Evolutionary conservation across 2,329 filamentous ascomycete species (phyloP).

Genomic region (Xylaria sp.): DNA sequence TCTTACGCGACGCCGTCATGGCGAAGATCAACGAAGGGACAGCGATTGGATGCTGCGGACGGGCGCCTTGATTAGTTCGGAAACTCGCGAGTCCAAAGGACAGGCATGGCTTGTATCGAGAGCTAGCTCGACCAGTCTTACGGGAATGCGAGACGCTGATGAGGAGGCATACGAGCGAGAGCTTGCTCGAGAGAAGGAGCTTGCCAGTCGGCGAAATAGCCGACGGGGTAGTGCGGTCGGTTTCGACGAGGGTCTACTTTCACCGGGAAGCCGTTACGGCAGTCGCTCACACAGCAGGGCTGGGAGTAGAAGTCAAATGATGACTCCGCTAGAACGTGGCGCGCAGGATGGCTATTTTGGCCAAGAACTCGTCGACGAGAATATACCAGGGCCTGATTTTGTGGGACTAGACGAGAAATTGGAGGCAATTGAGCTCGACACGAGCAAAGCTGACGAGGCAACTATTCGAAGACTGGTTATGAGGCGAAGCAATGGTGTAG

Average conservation of each 20-base stretch:
- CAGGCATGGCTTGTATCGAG: slow-evolving; percentile 75
- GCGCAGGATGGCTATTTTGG: slow-evolving; percentile 59
- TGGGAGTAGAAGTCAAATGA: slow-evolving; percentile 56
- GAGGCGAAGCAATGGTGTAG: slow-evolving; percentile 62
- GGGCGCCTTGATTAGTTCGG: slow-evolving; percentile 70
- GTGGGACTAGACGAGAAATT: slow-evolving; percentile 70
- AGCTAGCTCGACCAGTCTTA: slow-evolving; percentile 71
- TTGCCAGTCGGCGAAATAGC: slow-evolving; percentile 60
- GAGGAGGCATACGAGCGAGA: slow-evolving; percentile 65
- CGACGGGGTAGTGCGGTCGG: slow-evolving; percentile 58
- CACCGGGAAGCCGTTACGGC: slow-evolving; percentile 58
- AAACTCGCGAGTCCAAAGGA: slow-evolving; percentile 74
- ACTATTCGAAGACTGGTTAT: slow-evolving; percentile 67
- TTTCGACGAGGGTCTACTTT: slow-evolving; percentile 53
- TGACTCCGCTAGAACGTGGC: slow-evolving; percentile 58
- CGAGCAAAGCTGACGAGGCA: slow-evolving; percentile 67
- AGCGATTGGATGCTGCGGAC: slow-evolving; percentile 74
- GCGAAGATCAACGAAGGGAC: slow-evolving; percentile 57
- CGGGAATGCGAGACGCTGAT: slow-evolving; percentile 62
- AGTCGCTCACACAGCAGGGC: slow-evolving; percentile 61
- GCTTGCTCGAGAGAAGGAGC: slow-evolving; percentile 62
- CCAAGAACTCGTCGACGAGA: slow-evolving; percentile 42
- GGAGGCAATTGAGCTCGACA: slow-evolving; percentile 64
- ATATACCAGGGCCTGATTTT: slow-evolving; percentile 68
- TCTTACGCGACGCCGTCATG: slow-evolving; percentile 48